Conservation (phyloP, 177 flowering plant species). For the Vitis hybrid region DNA sequence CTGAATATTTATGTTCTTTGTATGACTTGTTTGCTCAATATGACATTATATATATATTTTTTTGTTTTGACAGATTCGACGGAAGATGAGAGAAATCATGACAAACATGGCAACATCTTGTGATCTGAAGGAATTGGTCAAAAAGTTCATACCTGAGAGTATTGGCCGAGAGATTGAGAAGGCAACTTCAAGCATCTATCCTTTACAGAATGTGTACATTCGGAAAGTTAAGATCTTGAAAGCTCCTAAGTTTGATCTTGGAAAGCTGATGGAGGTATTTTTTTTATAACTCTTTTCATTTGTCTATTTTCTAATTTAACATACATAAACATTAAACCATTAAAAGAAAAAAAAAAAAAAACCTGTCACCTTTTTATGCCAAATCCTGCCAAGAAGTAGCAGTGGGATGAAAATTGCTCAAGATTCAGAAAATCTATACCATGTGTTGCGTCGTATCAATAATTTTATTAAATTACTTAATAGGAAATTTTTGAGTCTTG, state of each 20-base stretch:
- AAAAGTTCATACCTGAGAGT: conserved; percentile 61
- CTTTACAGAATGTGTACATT: conserved; percentile 62
- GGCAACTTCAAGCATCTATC: conserved; percentile 64
- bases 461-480: no score
- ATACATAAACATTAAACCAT: neutral
- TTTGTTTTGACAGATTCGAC: conserved; percentile 41
- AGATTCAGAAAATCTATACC: no score
- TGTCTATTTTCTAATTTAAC: neutral
- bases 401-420: no score
- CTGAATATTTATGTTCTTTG: neutral
- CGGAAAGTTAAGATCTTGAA: conserved; percentile 71
- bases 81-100: conserved; percentile 75
- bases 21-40: neutral
- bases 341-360: no score
- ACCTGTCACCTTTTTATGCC: no score
- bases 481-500: no score
- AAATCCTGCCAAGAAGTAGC: no score
- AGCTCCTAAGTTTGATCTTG: conserved; percentile 72
- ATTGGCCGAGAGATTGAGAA: conserved; percentile 75
- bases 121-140: conserved; percentile 61
- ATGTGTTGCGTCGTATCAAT: no score
- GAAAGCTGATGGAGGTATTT: conserved; percentile 64
- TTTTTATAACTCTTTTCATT: neutral
- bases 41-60: neutral
- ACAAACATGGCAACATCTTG: conserved; percentile 50